A percentile compares a stretch with the other conserved stretches of the same genome.
These are phyloP conservation scores for Globisporangium yorkense DNA, from an alignment of 352 stramenopile genomes.

Conservation along the genomic window DNA sequence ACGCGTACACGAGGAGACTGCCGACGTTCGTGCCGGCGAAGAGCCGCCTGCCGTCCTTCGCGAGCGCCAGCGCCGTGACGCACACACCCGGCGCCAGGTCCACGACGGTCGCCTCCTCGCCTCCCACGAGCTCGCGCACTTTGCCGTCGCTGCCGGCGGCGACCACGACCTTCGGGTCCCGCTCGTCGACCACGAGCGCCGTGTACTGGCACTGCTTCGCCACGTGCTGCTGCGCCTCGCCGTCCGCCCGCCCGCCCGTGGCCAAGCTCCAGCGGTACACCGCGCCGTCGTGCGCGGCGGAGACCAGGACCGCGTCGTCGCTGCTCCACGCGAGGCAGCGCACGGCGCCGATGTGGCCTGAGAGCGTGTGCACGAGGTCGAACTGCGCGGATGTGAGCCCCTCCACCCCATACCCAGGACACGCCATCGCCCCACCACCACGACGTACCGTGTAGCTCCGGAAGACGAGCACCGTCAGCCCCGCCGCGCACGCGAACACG, in stretches of 20 bases:
- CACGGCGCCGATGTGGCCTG: slow-evolving; percentile 77
- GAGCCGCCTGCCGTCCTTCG: slow-evolving; percentile 50
- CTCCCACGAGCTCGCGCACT: slow-evolving; percentile 51
- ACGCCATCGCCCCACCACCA: not conserved
- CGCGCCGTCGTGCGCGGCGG: slow-evolving; percentile 67
- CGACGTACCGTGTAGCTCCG: slow-evolving; percentile 51
- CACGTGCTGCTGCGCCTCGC: slow-evolving; percentile 47
- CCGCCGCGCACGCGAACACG: slow-evolving; percentile 64
- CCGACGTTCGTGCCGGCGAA: slow-evolving; percentile 65
- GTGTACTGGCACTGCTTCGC: slow-evolving; percentile 77
- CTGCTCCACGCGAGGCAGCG: slow-evolving; percentile 53
- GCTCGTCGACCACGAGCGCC: slow-evolving; percentile 42
- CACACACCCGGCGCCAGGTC: slow-evolving; percentile 34
- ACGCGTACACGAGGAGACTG: slow-evolving; percentile 53
- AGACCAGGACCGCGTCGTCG: slow-evolving; percentile 76
- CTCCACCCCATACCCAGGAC: not conserved
- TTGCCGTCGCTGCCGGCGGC: slow-evolving; percentile 59
- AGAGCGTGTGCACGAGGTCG: slow-evolving; percentile 62
- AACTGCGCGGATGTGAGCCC: slow-evolving; percentile 17
- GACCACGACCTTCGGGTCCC: slow-evolving; percentile 45
- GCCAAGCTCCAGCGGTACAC: slow-evolving; percentile 75
- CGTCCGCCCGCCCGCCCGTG: slow-evolving; percentile 52
- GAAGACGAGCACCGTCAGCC: slow-evolving; percentile 57
- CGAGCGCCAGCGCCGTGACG: slow-evolving; percentile 54
- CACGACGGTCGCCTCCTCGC: slow-evolving; percentile 49